Evolutionary conservation across 2,329 filamentous ascomycete genomes (phyloP), one percentile per base, ranked within the genome.

Genomic region (Fusarium keratoplasticum): DNA sequence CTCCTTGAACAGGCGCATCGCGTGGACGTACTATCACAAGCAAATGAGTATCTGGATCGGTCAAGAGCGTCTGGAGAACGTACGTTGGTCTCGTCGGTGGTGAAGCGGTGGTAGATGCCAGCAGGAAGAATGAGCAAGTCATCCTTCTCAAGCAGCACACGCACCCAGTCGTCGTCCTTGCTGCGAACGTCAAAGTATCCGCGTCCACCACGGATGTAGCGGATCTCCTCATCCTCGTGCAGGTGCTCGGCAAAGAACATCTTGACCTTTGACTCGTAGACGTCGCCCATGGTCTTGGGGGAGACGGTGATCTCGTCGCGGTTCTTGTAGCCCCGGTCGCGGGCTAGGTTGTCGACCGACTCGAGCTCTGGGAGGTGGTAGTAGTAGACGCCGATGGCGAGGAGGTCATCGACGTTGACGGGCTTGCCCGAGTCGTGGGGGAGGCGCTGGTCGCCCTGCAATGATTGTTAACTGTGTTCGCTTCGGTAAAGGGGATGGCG

Each of bases 171-270:
- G 80, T 98, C 96, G 22, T 89, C 90, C 82, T 93, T 87, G 79
- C 91, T 92, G 58, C 96, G 88, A 4, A 99, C 95, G 83, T 99
- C 96, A 81, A 99, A 99, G 83, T 93, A 99, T 0, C 96, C 96
- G 64, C 90, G 89, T 0, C 96, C 96, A 70, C 93, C 95, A 35
- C 95, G 88, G 76, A 99, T 95, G 80, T 98, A 99, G 57, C 96
- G 89, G 76, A 99, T 99, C 88, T 99, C 96, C 86, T 99, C 96
- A 77, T 99, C 96, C 86, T 99, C 96, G 82, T 99, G 96, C 78
- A 99, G 83, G 83, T 99, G 96, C 87, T 99, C 96, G 78, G 93
- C 83, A 86, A 98, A 99, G 87, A 99, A 99, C 76, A 85, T 90
- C 86, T 95, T 95, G 72, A 99, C 95, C 84, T 98, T 98, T 73